Evolutionary conservation across 805 yeast species (phyloP), one percentile per base, ranked within the genome.

Genomic region (Zygosaccharomyces gambellarensis): DNA sequence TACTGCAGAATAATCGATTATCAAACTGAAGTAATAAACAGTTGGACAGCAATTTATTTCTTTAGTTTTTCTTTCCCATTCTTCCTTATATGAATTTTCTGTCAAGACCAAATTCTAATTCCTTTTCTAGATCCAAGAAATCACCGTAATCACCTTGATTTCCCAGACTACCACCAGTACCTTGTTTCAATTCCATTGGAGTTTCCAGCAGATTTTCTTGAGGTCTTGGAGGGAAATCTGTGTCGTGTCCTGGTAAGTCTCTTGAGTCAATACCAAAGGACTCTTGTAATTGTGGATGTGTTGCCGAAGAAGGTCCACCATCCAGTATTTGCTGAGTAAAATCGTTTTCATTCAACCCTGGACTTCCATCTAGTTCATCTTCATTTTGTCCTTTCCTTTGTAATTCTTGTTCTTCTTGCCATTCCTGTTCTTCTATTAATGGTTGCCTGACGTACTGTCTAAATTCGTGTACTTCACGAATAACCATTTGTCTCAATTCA

Each of bases 361-460:
- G 36, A 14, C 29, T 43, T 23, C 38, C 40, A 40, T 51, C 47
- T 67, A 73, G 4, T 64, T 66, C 49, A 62, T 67, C 17, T 23
- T 43, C 48, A 23, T 39, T 39, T 21, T 40, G 46, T 34, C 53
- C 64, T 36, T 51, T 62, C 39, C 58, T 68, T 23, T 50, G 57
- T 52, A 55, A 63, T 39, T 63, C 67, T 32, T 62, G 62, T 36
- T 57, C 57, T 60, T 56, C 63, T 45, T 63, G 65, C 29, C 55
- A 55, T 19, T 59, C 63, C 45, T 75, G 76, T 52, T 78, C 79
- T 48, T 77, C 85, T 44, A 79, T 79, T 29, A 84, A 72, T 4
- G 95, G 95, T 64, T 77, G 80, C 61, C 96, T 77, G 4, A 89
- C 96, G 71, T 82, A 83, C 36, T 80, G 87, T 59, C 97, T 78